phyloP scores from a whole-genome alignment of 192 early-diverging fungal genomes.

The Thamnidium elegans region DNA sequence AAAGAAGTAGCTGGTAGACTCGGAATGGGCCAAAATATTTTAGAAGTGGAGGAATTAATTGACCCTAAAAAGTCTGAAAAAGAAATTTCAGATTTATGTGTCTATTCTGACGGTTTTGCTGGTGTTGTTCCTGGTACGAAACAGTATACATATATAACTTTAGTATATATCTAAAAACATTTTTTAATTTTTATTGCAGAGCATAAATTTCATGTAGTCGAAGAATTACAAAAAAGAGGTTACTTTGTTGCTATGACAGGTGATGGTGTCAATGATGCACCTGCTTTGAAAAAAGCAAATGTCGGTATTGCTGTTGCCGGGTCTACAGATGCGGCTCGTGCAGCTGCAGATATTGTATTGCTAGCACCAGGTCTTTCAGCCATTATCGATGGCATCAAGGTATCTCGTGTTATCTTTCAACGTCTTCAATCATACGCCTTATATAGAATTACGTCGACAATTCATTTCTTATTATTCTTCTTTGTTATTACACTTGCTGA shows the following conservation, averaged over 20 bases:
- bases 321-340: conserved; percentile 66
- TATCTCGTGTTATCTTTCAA: conserved; percentile 70
- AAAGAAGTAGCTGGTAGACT: conserved; percentile 70
- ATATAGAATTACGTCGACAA: conserved; percentile 73
- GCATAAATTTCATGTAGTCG: conserved; percentile 62
- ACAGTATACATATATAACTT: conserved; percentile 47
- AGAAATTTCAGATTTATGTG: conserved; percentile 49
- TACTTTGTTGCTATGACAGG: conserved; percentile 70
- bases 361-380: conserved; percentile 64
- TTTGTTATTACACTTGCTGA: conserved; percentile 65
- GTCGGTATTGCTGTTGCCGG: conserved; percentile 68
- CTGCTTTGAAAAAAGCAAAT: conserved; percentile 66
- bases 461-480: conserved; percentile 78
- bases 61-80: conserved; percentile 47
- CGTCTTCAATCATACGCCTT: conserved; percentile 67
- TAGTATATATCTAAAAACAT: neutral
- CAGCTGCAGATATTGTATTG: conserved; percentile 72
- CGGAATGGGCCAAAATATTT: conserved; percentile 62
- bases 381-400: conserved; percentile 71
- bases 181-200: conserved; percentile 41
- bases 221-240: conserved; percentile 58
- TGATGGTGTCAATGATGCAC: conserved; percentile 70
- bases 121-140: conserved; percentile 62
- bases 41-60: conserved; percentile 58
- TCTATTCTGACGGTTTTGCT: conserved; percentile 72